Conservation (phyloP, 805 yeast genomes). For the Yarrowia sp. region DNA sequence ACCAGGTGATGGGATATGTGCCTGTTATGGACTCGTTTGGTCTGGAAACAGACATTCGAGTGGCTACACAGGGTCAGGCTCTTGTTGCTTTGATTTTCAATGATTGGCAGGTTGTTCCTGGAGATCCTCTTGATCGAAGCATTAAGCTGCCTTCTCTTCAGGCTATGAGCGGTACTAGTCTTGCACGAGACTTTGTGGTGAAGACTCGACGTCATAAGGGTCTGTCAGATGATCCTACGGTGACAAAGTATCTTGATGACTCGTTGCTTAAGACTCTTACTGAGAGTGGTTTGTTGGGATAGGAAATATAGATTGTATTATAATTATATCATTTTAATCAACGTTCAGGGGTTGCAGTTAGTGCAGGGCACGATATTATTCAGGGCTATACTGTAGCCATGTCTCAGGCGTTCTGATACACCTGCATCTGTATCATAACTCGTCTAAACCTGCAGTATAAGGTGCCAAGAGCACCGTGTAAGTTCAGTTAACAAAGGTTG, state of each 20-base stretch:
- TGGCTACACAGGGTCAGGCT: conserved; percentile 76
- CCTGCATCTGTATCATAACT: too few species aligned
- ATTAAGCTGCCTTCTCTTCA: conserved; percentile 64
- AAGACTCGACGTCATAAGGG: conserved; percentile 92
- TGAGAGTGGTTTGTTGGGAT: conserved; percentile 46
- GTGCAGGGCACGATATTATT: too few species aligned
- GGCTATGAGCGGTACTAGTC: conserved; percentile 65
- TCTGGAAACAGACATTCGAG: conserved; percentile 77
- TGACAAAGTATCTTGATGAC: conserved; percentile 64
- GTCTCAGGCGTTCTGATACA: too few species aligned
- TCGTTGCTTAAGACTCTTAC: conserved; percentile 55
- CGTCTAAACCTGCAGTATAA: too few species aligned
- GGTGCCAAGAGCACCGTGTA: too few species aligned
- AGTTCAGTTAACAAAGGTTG: too few species aligned
- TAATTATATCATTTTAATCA: not conserved
- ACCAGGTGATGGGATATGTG: conserved; percentile 56
- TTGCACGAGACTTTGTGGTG: conserved; percentile 85
- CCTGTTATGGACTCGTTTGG: conserved; percentile 94
- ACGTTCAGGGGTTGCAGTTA: too few species aligned
- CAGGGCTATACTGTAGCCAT: too few species aligned
- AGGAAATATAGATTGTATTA: conserved; percentile 9
- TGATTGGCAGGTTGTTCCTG: conserved; percentile 80
- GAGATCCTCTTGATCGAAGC: conserved; percentile 79
- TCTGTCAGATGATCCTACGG: conserved; percentile 64
- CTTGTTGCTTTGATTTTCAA: conserved; percentile 63